A percentile compares a stretch with the other conserved stretches of the same genome.
Conservation (phyloP, 768 basidiomycete genomes). For the Kwoniella europaea region DNA sequence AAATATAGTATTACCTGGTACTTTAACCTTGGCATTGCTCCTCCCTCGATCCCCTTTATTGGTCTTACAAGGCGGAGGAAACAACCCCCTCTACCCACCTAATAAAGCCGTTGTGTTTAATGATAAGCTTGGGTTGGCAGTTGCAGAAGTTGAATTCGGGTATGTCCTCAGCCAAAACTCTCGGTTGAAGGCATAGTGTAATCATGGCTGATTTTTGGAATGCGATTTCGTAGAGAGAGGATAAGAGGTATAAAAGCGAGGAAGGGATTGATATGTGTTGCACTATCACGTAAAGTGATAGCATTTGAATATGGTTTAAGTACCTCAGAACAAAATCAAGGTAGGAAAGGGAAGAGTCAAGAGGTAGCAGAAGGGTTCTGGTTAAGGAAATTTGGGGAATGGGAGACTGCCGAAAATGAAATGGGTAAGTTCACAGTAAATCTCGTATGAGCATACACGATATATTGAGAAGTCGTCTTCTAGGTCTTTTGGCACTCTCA, state of each 20-base stretch:
- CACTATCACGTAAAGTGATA: constrained; percentile 40
- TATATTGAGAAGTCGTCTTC: too few relatives aligned
- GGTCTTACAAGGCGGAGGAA: constrained; percentile 57
- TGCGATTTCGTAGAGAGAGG: constrained; percentile 35
- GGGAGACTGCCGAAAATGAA: constrained; percentile 56
- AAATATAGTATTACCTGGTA: constrained; percentile 50
- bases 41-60: constrained; percentile 52
- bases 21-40: constrained; percentile 41
- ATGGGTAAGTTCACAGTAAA: constrained; percentile 33
- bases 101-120: constrained; percentile 58
- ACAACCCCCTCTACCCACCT: constrained; percentile 55
- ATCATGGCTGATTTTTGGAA: neutral
- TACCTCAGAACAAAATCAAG: neutral
- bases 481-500: constrained; percentile 55
- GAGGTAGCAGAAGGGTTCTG: constrained; percentile 33
- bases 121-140: constrained; percentile 44
- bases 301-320: constrained; percentile 51
- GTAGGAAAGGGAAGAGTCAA: constrained; percentile 36
- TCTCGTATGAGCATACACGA: too few relatives aligned
- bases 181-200: neutral
- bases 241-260: constrained; percentile 43
- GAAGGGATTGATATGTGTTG: constrained; percentile 40
- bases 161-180: constrained; percentile 13
- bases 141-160: constrained; percentile 54
- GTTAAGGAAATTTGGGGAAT: constrained; percentile 52